These are phyloP conservation scores for Aspergillus piperis DNA, from an alignment of 2,329 filamentous ascomycete species.

Conservation along the genomic window DNA sequence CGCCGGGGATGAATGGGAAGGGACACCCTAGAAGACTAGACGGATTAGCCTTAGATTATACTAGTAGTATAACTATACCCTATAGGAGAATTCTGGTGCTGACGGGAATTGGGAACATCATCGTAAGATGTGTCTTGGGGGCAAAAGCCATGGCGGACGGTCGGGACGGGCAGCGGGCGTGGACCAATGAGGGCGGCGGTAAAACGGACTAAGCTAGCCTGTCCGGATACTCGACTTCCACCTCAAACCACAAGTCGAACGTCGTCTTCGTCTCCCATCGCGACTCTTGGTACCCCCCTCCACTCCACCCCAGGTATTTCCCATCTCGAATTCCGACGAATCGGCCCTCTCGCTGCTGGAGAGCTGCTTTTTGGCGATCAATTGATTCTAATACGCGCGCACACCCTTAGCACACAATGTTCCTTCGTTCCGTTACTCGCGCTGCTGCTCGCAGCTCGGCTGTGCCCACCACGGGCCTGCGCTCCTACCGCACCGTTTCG, in stretches of 20 bases:
- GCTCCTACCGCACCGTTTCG: constrained; percentile 31
- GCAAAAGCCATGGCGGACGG: constrained; percentile 6
- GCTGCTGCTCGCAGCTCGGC: constrained; percentile 47
- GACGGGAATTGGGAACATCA: neutral
- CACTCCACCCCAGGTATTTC: constrained; percentile 26
- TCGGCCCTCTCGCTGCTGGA: constrained; percentile 22
- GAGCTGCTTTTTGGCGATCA: constrained; percentile 21
- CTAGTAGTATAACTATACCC: too few relatives aligned
- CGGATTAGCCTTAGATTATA: too few relatives aligned
- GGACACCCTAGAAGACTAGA: too few relatives aligned
- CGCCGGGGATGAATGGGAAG: neutral
- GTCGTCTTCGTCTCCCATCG: constrained; percentile 36
- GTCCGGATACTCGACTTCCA: constrained; percentile 42
- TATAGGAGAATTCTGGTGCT: neutral
- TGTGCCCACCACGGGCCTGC: constrained; percentile 37
- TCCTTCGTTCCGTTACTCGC: constrained; percentile 49
- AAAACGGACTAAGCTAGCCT: constrained; percentile 38
- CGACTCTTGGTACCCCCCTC: constrained; percentile 32
- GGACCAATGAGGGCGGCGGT: constrained; percentile 36
- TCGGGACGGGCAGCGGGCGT: constrained; percentile 22
- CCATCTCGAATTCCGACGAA: constrained; percentile 29
- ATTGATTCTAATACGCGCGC: constrained; percentile 34
- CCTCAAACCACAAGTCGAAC: constrained; percentile 41
- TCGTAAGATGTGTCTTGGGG: constrained; percentile 24
- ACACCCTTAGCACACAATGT: constrained; percentile 45